Conservation (phyloP, 495 filamentous ascomycete genomes). For the Chaetomidium leptoderma region DNA sequence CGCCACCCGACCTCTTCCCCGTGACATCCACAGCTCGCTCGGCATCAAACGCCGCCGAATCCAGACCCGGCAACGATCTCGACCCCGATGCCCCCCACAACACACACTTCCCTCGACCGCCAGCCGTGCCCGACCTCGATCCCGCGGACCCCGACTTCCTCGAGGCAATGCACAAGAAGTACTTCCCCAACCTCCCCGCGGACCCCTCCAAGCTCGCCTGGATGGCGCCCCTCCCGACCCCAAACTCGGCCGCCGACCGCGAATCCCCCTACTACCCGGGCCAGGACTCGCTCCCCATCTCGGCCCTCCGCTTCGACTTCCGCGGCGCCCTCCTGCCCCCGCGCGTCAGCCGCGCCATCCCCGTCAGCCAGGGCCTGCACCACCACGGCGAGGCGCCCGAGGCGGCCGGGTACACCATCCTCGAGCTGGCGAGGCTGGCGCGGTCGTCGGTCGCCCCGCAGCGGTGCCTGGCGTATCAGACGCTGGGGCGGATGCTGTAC, state of each 20-base stretch:
- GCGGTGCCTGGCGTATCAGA: slow-evolving; percentile 87
- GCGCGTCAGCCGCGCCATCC: slow-evolving; percentile 62
- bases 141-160: slow-evolving; percentile 79
- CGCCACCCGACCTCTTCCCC: slow-evolving; percentile 51
- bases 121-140: slow-evolving; percentile 63
- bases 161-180: slow-evolving; percentile 75
- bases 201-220: slow-evolving; percentile 84
- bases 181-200: slow-evolving; percentile 80
- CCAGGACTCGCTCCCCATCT: slow-evolving; percentile 64
- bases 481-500: slow-evolving; percentile 79
- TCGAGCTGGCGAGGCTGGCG: slow-evolving; percentile 76
- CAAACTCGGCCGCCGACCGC: slow-evolving; percentile 53
- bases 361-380: slow-evolving; percentile 74
- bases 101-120: slow-evolving; percentile 38
- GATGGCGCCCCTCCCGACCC: slow-evolving; percentile 68
- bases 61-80: slow-evolving; percentile 23
- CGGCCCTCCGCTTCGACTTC: slow-evolving; percentile 84
- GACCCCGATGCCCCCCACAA: slow-evolving; percentile 19
- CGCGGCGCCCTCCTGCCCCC: slow-evolving; percentile 73
- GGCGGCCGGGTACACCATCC: slow-evolving; percentile 89
- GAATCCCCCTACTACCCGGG: slow-evolving; percentile 75
- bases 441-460: slow-evolving; percentile 80
- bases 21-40: neutral
- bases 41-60: neutral
- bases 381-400: slow-evolving; percentile 92